Percentiles rank a stretch among this genome's conserved stretches.
phyloP scores from a whole-genome alignment of 2,329 filamentous ascomycete genomes.

The Apiospora kogelbergensis region DNA sequence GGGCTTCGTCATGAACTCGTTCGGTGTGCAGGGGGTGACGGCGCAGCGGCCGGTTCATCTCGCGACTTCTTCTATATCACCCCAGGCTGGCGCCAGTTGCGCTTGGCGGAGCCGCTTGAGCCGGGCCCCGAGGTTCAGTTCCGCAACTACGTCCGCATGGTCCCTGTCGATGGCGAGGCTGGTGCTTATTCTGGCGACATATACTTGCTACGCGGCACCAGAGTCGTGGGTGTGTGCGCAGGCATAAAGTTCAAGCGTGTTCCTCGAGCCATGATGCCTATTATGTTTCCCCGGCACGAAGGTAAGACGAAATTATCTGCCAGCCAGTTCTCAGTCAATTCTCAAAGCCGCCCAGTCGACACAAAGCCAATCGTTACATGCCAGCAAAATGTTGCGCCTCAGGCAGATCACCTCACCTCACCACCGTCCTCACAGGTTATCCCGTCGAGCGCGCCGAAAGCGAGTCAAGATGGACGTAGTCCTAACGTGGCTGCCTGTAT shows the following conservation, averaged over 20 bases:
- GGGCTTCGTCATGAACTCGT: too few relatives aligned
- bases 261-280: not conserved
- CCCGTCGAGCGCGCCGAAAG: not conserved
- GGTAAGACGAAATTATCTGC: not conserved
- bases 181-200: not conserved
- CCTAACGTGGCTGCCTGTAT: not conserved
- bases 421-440: not conserved
- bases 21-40: too few relatives aligned
- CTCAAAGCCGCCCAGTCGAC: too few relatives aligned
- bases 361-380: not conserved
- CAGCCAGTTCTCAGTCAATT: not conserved
- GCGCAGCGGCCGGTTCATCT: conserved; percentile 17
- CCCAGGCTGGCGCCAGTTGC: conserved; percentile 52
- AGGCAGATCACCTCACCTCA: not conserved
- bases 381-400: not conserved
- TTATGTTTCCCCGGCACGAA: conserved; percentile 3
- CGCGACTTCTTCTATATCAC: conserved; percentile 53
- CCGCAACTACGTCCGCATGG: conserved; percentile 53
- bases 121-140: conserved; percentile 38
- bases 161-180: conserved; percentile 37
- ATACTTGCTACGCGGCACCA: not conserved
- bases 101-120: conserved; percentile 41
- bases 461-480: not conserved
- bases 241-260: not conserved
- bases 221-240: not conserved